phyloP scores from a whole-genome alignment of 257 asterid species.

The Apocynum venetum region DNA sequence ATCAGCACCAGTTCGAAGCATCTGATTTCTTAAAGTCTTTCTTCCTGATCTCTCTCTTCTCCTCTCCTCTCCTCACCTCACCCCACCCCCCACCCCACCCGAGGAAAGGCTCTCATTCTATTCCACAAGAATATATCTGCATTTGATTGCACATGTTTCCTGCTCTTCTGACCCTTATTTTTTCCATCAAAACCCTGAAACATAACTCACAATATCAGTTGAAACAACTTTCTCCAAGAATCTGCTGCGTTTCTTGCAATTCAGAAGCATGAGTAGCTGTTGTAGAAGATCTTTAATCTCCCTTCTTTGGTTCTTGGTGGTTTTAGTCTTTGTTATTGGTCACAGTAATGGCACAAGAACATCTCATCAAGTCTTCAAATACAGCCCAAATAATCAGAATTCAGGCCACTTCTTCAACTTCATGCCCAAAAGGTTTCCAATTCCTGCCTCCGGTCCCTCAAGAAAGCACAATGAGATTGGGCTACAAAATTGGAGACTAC shows the following conservation, averaged over 20 bases:
- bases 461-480: constrained; percentile 72
- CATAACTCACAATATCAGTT: neutral
- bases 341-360: constrained; percentile 42
- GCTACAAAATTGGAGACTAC: constrained; percentile 48
- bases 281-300: constrained; percentile 18
- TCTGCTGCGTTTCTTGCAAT: neutral
- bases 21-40: constrained; percentile 2
- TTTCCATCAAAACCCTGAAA: constrained; percentile 11
- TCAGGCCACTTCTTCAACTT: constrained; percentile 44
- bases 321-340: constrained; percentile 23
- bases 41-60: constrained; percentile 20
- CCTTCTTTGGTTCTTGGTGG: constrained; percentile 22
- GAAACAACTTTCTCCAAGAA: no score
- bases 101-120: constrained; percentile 17
- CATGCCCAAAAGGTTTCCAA: constrained; percentile 56
- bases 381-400: constrained; percentile 25
- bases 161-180: constrained; percentile 10
- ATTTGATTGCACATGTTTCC: constrained; percentile 15
- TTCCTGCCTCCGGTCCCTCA: constrained; percentile 67
- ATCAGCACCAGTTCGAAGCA: constrained; percentile 9
- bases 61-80: neutral
- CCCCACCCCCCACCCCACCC: neutral
- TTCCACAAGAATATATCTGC: neutral
- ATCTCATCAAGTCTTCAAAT: constrained; percentile 30
- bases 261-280: constrained; percentile 21